These are phyloP conservation scores for Acaromyces ingoldii DNA, from an alignment of 1,284 basidiomycete genomes.

Conservation along the genomic window DNA sequence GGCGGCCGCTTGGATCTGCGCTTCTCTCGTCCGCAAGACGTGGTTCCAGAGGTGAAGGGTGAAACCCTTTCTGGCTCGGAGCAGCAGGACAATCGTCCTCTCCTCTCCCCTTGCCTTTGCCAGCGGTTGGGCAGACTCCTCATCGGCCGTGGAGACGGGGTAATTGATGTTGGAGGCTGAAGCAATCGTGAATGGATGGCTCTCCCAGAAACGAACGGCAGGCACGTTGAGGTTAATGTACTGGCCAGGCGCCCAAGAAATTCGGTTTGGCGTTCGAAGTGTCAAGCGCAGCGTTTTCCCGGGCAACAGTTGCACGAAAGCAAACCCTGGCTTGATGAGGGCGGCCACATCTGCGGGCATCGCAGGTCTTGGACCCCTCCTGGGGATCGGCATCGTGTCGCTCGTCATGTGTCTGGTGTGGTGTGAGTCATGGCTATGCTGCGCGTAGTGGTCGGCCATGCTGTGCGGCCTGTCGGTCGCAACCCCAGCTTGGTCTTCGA, in stretches of 20 bases:
- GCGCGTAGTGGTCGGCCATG: slow-evolving; percentile 1
- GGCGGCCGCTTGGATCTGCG: slow-evolving; percentile 33
- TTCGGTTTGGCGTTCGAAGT: slow-evolving; percentile 58
- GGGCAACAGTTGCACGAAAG: slow-evolving; percentile 70
- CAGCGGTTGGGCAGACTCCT: slow-evolving; percentile 11
- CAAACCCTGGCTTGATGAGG: slow-evolving; percentile 59
- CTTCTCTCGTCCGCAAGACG: slow-evolving; percentile 30
- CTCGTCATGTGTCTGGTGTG: no score
- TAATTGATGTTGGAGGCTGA: slow-evolving; percentile 60
- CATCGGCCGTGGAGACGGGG: slow-evolving; percentile 25
- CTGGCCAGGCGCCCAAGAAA: slow-evolving; percentile 70
- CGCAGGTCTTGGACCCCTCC: slow-evolving; percentile 25
- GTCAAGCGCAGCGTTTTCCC: slow-evolving; percentile 72
- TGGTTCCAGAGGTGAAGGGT: slow-evolving; percentile 68
- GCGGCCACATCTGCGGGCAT: slow-evolving; percentile 39
- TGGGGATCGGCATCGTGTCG: neutral
- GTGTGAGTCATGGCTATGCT: no score
- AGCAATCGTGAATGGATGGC: slow-evolving; percentile 77
- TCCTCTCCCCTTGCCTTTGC: slow-evolving; percentile 50
- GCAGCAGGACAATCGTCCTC: slow-evolving; percentile 65
- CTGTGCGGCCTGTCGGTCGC: neutral
- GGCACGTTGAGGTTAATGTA: slow-evolving; percentile 72
- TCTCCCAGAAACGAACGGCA: slow-evolving; percentile 63
- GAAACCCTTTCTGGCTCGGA: slow-evolving; percentile 72
- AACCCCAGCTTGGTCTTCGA: no score